Percentiles rank a stretch among this genome's conserved stretches.
Conservation (phyloP, 176 grass and related monocot genomes). For the Paspalum vaginatum region DNA sequence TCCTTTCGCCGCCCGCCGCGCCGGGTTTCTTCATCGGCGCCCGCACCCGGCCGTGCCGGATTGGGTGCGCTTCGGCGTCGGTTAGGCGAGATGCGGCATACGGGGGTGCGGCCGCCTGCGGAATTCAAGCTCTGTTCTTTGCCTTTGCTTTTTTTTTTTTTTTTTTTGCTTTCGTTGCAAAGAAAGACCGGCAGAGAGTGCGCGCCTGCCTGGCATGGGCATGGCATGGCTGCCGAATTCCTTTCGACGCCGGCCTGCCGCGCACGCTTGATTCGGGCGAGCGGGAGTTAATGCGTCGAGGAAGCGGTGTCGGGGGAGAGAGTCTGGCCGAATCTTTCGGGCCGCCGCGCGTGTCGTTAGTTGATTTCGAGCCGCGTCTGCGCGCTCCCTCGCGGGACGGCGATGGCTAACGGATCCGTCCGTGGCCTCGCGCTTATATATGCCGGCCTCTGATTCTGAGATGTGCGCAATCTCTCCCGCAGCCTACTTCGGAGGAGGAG, state of each 20-base stretch:
- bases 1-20: constrained; percentile 23
- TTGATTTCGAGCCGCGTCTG: constrained; percentile 18
- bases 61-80: not conserved
- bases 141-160: not conserved
- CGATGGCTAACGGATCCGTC: constrained; percentile 45
- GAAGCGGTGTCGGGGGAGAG: not conserved
- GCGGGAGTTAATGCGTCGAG: constrained; percentile 18
- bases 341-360: not conserved
- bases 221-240: constrained; percentile 39
- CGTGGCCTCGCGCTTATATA: not conserved
- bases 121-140: not conserved
- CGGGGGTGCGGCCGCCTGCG: not conserved
- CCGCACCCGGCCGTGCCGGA: not conserved
- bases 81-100: constrained; percentile 30
- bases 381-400: constrained; percentile 14
- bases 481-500: constrained; percentile 55
- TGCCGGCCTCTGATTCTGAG: not conserved
- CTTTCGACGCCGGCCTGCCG: constrained; percentile 32
- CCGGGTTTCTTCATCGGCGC: constrained; percentile 7
- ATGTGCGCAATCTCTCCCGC: constrained; percentile 45
- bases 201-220: not conserved
- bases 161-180: not conserved
- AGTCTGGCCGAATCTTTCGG: constrained; percentile 45
- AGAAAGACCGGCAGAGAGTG: not conserved
- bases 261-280: constrained; percentile 21